A percentile compares a stretch with the other conserved stretches of the same genome.
phyloP scores from a whole-genome alignment of 2,329 filamentous ascomycete species.

The Apiospora malaysiana region DNA sequence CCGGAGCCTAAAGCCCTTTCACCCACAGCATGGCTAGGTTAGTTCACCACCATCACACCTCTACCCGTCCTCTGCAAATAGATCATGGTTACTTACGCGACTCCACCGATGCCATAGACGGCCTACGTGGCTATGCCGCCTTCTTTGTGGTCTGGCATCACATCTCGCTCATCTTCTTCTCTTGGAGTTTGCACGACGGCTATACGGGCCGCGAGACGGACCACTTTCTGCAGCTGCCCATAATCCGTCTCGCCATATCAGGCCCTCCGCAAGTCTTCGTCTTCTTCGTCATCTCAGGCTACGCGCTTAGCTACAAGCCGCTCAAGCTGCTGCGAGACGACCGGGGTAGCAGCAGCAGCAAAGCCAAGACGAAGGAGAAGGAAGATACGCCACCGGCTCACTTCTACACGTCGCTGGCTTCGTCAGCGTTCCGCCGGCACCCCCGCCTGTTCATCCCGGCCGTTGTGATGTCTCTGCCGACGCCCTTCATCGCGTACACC shows the following conservation, averaged over 20 bases:
- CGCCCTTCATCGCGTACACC: constrained; percentile 28
- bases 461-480: constrained; percentile 29
- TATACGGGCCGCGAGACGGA: constrained; percentile 29
- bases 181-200: constrained; percentile 37
- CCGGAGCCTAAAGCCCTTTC: neutral
- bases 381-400: too few species aligned
- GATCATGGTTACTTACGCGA: neutral
- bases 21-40: neutral
- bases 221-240: constrained; percentile 42
- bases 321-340: constrained; percentile 36
- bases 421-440: constrained; percentile 37
- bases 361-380: constrained; percentile 22
- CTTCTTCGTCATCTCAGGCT: constrained; percentile 51
- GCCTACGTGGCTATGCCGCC: constrained; percentile 60
- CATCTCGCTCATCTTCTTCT: constrained; percentile 39
- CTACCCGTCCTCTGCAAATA: neutral
- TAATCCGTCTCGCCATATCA: constrained; percentile 43
- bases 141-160: constrained; percentile 61
- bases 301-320: constrained; percentile 44
- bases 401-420: constrained; percentile 32
- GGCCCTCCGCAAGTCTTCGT: constrained; percentile 46
- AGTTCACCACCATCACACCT: neutral
- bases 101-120: constrained; percentile 43
- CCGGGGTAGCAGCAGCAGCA: constrained; percentile 25
- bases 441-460: constrained; percentile 37